Percentiles rank a stretch among this genome's conserved stretches.
Conservation (phyloP, 1,284 basidiomycete species). For the Malassezia equina region DNA sequence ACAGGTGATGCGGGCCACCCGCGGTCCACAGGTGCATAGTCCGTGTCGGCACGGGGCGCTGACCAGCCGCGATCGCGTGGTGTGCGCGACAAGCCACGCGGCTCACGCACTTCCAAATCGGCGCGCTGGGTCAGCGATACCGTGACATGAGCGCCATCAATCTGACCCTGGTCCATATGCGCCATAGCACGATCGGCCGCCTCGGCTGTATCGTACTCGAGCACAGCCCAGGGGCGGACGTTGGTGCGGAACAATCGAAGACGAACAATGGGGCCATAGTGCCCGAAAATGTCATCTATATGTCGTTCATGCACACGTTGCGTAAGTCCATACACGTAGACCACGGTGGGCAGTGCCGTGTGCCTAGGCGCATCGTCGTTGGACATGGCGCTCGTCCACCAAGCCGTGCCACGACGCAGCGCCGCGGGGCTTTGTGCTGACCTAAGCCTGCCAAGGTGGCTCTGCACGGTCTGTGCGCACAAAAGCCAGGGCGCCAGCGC, state of each 20-base stretch:
- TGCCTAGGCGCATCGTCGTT: background rate
- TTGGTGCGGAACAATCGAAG: background rate
- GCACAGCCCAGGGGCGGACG: constrained; percentile 11
- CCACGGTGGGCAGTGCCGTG: background rate
- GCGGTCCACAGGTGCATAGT: background rate
- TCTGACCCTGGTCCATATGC: constrained; percentile 33
- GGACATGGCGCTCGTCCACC: background rate
- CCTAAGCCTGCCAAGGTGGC: background rate
- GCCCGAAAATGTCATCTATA: constrained; percentile 24
- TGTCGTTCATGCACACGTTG: constrained; percentile 22
- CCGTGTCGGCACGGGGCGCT: background rate
- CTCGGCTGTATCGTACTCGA: constrained; percentile 15
- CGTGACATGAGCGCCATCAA: constrained; percentile 21
- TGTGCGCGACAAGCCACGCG: background rate
- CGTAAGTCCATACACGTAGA: constrained; percentile 19
- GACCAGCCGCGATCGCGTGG: background rate
- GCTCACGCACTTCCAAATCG: background rate
- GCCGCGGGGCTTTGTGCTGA: background rate
- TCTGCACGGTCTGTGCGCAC: background rate
- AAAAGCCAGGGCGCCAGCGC: background rate
- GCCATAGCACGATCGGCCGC: constrained; percentile 23
- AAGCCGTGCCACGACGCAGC: background rate
- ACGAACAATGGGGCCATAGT: constrained; percentile 20
- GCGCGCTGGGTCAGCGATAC: background rate
- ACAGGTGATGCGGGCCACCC: background rate